Percentiles rank a stretch among this genome's conserved stretches.
phyloP scores from a whole-genome alignment of 768 basidiomycete species.

The Coprinellus micaceus region DNA sequence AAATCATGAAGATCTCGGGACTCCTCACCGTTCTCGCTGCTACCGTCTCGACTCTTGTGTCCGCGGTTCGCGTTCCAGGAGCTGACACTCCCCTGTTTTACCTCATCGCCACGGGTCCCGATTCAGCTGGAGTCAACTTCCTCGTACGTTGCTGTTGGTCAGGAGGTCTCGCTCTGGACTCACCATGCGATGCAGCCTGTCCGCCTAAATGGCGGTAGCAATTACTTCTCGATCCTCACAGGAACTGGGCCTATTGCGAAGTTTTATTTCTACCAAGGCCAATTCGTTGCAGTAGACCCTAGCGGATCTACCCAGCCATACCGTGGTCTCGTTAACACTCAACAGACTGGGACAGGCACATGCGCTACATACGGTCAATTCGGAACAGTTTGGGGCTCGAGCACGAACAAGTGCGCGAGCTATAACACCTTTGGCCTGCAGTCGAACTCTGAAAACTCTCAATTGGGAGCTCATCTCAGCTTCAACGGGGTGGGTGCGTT shows the following conservation, averaged over 20 bases:
- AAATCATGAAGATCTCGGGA: not conserved
- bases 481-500: constrained; percentile 28
- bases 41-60: not conserved
- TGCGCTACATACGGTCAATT: constrained; percentile 27
- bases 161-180: constrained; percentile 16
- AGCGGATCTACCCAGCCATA: not conserved
- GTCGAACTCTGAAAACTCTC: constrained; percentile 26
- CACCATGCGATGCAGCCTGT: constrained; percentile 21
- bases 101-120: constrained; percentile 21
- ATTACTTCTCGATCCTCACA: constrained; percentile 16
- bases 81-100: constrained; percentile 32
- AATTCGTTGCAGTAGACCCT: constrained; percentile 11
- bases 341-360: not conserved
- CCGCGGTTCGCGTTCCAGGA: constrained; percentile 15
- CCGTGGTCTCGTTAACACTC: not conserved
- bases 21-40: not conserved
- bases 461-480: constrained; percentile 26
- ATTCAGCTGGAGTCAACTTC: constrained; percentile 10
- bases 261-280: constrained; percentile 32
- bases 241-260: constrained; percentile 20
- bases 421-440: constrained; percentile 25
- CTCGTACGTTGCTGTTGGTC: constrained; percentile 6
- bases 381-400: constrained; percentile 22
- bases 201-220: constrained; percentile 19
- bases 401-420: constrained; percentile 30